Evolutionary conservation across 2,329 filamentous ascomycete genomes (phyloP), one percentile per base, ranked within the genome.

Genomic region (Colletotrichum siamense): DNA sequence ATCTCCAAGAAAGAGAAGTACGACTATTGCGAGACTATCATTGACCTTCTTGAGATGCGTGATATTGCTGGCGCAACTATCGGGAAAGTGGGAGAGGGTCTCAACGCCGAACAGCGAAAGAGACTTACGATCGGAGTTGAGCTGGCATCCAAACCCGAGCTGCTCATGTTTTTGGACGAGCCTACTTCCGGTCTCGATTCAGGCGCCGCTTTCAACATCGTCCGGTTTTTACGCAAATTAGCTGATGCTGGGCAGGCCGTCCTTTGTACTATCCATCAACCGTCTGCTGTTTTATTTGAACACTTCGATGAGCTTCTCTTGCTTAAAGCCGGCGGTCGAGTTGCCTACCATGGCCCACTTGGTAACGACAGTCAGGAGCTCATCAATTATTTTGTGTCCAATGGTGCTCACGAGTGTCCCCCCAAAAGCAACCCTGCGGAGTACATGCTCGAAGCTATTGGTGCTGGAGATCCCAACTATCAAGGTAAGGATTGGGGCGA

Each of bases 11-110:
- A 90, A 61, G 93, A 95, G 75, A 95, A 95, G 82, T 90, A 93
- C 64, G 91, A 88, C 1, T 94, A 94, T 76, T 92, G 91, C 72
- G 92, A 95, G 80, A 92, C 89, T 9, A 91, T 95, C 63, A 92
- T 94, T n/a, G 89, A 92, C 64, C 85, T 95, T 0, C 85, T 95
- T 0, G 93, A 95, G 80, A 93, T 95, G 89, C 86, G 89, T n/a
- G 87, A 90, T 6, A 91, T 94, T 57, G 92, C 92, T 2, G 91
- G 92, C 7, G 93, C 93, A 3, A 90, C 89, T 0, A 92, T 95
- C 8, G 93, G 93, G 26, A 85, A 84, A 1, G 84, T 89, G 1
- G 91, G 92, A 6, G 86, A 89, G 52, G 93, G 93, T 2, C 85
- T 94, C 6, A 92, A 92, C 74, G 87, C 89, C 28, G 91, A 93